Conservation (phyloP, 2,329 filamentous ascomycete genomes). For the Neofusicoccum sp. region DNA sequence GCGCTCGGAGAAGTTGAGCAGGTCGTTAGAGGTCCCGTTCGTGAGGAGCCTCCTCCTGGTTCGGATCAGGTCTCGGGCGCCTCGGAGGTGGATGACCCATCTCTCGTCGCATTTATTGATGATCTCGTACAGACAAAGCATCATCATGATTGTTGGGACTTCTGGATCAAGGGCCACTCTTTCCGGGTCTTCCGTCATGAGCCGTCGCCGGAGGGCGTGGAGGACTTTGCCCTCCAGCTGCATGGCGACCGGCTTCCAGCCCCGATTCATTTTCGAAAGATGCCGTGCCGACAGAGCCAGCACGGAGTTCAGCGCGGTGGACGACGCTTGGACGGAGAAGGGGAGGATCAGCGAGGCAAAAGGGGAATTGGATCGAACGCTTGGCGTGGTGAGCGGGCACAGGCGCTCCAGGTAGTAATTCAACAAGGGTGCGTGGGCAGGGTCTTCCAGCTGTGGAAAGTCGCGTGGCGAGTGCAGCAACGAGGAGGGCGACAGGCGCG, state of each 20-base stretch:
- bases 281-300: conserved; percentile 42
- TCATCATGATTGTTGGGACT: conserved; percentile 45
- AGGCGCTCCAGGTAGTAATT: conserved; percentile 43
- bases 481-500: conserved; percentile 18
- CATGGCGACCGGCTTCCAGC: conserved; percentile 34
- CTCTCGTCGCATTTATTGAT: conserved; percentile 40
- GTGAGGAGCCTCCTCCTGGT: conserved; percentile 30
- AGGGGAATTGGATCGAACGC: conserved; percentile 34
- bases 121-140: conserved; percentile 48
- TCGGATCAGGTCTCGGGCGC: conserved; percentile 48
- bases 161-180: conserved; percentile 28
- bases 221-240: conserved; percentile 39
- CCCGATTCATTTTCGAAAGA: conserved; percentile 32
- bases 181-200: conserved; percentile 29
- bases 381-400: conserved; percentile 42
- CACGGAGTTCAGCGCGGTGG: conserved; percentile 38
- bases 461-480: conserved; percentile 23
- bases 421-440: conserved; percentile 33
- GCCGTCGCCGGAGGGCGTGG: conserved; percentile 34
- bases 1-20: conserved; percentile 41
- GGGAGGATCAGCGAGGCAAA: conserved; percentile 42
- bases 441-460: conserved; percentile 28
- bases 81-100: conserved; percentile 50
- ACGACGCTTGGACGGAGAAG: conserved; percentile 39
- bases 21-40: conserved; percentile 22